Conservation (phyloP, 208 protist species). For the Naegleria lovaniensis region DNA sequence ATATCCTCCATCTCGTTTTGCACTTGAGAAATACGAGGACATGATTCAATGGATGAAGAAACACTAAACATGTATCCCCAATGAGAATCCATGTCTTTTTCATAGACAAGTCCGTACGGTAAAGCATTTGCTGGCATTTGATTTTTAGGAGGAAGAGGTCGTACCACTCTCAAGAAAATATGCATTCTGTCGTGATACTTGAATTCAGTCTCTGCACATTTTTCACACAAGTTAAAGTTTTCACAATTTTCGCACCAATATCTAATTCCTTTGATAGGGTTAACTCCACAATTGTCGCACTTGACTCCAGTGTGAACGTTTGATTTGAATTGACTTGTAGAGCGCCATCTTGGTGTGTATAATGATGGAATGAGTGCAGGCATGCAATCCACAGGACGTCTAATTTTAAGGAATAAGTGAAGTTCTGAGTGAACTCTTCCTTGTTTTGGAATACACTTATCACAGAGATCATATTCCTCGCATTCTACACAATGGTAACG, state of each 20-base stretch:
- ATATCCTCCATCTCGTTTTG: background rate
- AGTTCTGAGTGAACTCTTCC: background rate
- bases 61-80: constrained; percentile 34
- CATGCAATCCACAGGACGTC: constrained; percentile 28
- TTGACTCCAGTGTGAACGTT: constrained; percentile 24
- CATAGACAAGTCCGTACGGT: constrained; percentile 31
- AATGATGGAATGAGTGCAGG: constrained; percentile 27
- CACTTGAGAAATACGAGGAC: background rate
- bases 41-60: background rate
- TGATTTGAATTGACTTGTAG: background rate
- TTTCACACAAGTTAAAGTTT: constrained; percentile 29
- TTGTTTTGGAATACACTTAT: constrained; percentile 19
- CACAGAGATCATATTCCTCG: constrained; percentile 31
- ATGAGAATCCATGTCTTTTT: constrained; percentile 27
- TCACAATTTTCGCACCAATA: constrained; percentile 34
- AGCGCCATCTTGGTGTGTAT: background rate
- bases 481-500: constrained; percentile 28
- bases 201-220: constrained; percentile 25
- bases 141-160: constrained; percentile 27
- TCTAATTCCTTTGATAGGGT: constrained; percentile 25
- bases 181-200: constrained; percentile 32
- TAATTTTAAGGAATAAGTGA: constrained; percentile 31
- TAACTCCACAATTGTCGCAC: constrained; percentile 21
- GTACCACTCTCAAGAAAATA: constrained; percentile 20
- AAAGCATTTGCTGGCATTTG: constrained; percentile 22